Base-by-base conservation (phyloP, 2,329 filamentous ascomycete genomes). In the Aspergillus chevalieri region DNA sequence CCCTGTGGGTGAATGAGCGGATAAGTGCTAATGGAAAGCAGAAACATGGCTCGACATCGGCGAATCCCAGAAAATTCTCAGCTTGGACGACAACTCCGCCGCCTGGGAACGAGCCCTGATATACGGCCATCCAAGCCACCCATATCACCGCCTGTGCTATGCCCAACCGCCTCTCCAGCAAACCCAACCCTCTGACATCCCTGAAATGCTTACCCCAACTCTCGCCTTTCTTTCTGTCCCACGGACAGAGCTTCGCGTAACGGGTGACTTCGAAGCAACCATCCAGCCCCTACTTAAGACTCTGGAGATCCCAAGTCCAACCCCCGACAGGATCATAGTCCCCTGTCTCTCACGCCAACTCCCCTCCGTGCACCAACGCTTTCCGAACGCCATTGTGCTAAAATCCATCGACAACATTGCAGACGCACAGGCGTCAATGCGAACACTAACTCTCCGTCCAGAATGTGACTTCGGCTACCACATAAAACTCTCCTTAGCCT, bases 361-460 rank as follows among this genome's bases (percentile, higher is more conserved):
- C 3, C 57, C 57, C 21, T 52, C 51, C 3, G 38, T 62, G 15
- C 14, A 28, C 3, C 52, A 44, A 19, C 34, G 38, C 4, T 62
- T 61, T 45, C 52, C 58, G 3, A 42, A 46, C 22, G 51, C 54
- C 6, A 33, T 43, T 21, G 1, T 55, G 10, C 15, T 62, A 2
- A 51, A 51, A 8, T 42, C 44, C 4, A 44, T 55, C 6, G 3
- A 22, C 3, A 36, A 53, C 30, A 53, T 55, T 36, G 57, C 47
- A 4, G 51, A 58, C 30, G 54, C 59, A 1, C 58, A 59, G 17
- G 55, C 55, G 10, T 62, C 59, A 6, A 51, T 60, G 43, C 57
- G 58, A 1, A 60, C 58, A 9, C 26, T 62, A 2, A 53, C 53
- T 1, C n/a, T 55, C 2, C 51, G 54, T 6, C 50, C 59, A 14